Percentiles rank a stretch among this genome's conserved stretches.
phyloP scores from a whole-genome alignment of 352 stramenopile genomes.

The Phytopythium litorale region DNA sequence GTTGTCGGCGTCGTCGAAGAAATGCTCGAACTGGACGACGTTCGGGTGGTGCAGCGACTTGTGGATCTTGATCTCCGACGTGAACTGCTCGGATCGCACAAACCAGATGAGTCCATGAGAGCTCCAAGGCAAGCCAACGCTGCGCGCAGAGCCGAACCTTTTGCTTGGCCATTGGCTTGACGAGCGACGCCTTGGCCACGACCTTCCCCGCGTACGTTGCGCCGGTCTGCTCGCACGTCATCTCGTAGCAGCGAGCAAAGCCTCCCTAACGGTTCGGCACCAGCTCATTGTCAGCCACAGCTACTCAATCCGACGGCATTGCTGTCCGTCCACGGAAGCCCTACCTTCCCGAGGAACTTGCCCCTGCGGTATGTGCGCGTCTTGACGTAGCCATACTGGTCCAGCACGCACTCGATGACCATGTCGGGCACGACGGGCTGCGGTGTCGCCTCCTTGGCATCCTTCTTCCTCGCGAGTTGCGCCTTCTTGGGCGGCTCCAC shows the following conservation, averaged over 20 bases:
- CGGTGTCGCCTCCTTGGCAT: conserved; percentile 32
- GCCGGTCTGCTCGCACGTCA: conserved; percentile 91
- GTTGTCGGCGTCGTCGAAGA: conserved; percentile 97
- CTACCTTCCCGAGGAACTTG: conserved; percentile 92
- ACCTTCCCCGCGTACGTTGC: conserved; percentile 97
- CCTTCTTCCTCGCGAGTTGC: conserved; percentile 12
- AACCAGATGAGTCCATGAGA: conserved; percentile 5
- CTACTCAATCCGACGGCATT: background rate
- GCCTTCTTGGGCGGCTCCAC: conserved; percentile 5
- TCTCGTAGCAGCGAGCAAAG: conserved; percentile 97
- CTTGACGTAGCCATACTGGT: conserved; percentile 47
- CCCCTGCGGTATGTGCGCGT: conserved; percentile 88
- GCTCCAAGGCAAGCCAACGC: background rate
- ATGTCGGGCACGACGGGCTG: conserved; percentile 45
- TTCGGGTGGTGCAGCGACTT: conserved; percentile 92
- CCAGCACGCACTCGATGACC: conserved; percentile 64
- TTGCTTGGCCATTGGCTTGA: conserved; percentile 94
- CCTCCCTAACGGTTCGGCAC: conserved; percentile 66
- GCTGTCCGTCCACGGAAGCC: background rate
- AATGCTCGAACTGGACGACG: conserved; percentile 97
- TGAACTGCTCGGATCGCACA: conserved; percentile 62
- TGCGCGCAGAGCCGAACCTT: conserved; percentile 76
- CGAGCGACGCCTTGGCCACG: conserved; percentile 95
- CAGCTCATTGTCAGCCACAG: background rate
- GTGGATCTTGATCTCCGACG: conserved; percentile 99